Base-by-base conservation (phyloP, 2,329 filamentous ascomycete genomes). In the Colletotrichum siamense region DNA sequence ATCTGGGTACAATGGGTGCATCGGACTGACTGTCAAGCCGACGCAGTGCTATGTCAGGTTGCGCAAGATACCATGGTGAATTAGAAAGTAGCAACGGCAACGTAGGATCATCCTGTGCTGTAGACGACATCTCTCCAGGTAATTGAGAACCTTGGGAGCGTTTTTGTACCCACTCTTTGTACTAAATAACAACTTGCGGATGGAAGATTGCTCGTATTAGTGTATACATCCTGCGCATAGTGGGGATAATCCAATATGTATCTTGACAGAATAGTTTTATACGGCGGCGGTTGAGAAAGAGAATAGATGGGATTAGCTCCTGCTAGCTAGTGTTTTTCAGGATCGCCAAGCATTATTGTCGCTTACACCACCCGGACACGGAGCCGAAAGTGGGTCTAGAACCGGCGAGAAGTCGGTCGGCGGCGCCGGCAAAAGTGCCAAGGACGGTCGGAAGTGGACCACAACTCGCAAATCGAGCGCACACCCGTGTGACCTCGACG, bases 11-110 rank as follows among this genome's bases (percentile, higher is more conserved):
- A 36, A 16, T 22, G 61, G 30, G 9, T 64, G n/a, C 6, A 22
- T 36, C 34, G 61, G 61, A 7, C 8, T 64, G 32, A 64, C 61
- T 36, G 61, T 64, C 22, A 39, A 36, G 30, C 61, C 61, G 15
- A 64, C 4, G n/a, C 61, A 64, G n/a, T 64, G 32, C 22, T 36
- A 36, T 36, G 61, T 64, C 6, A 39, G 32, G 32, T 36, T 64
- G 32, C 18, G 30, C 9, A 62, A 62, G 28, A 3, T 24, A 16
- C 3, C 24, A 12, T 62, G 24, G 28, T 30, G 59, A 62, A 6
- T 18, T 12, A 62, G 24, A 44, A 44, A 10, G 39, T 3, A 44
- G 39, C 39, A 44, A 44, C 2, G 18, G 18, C 18, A n/a, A 6
- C 18, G 18, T 12, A 44, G 39, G 18, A 18, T 44, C 18, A 18